Evolutionary conservation across 805 yeast species (phyloP), one percentile per base, ranked within the genome.

Genomic region (Kazachstania viticola): DNA sequence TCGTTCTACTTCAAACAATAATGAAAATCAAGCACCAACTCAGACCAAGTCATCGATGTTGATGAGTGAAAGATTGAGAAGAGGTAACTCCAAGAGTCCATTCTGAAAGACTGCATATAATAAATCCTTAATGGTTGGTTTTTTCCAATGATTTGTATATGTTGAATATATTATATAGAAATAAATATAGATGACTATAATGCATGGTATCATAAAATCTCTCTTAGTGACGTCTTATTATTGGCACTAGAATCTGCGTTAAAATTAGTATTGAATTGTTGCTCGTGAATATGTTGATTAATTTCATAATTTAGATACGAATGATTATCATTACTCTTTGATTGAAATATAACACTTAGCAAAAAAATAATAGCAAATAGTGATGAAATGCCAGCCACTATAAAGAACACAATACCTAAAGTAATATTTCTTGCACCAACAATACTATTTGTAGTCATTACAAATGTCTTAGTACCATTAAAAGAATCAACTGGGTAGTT

Each of bases 371-470:
- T 55, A 29, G 82, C 88, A 46, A 83, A 74, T 5, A 78, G 56
- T 18, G 80, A 64, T 19, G 84, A 67, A 4, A 87, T 49, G 0
- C 79, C 82, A 0, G 95, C 95, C n/a, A 83, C 85, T 4, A 83
- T 74, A 32, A 87, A 56, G 56, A 82, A 91, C 15, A 93, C 78
- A 15, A 88, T 69, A 1, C 96, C 96, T 37, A 91, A 58, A 41
- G 80, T 74, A 54, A 79, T 55, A 55, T 87, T 85, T 30, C 93
- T 65, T 7, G 95, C 96, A 6, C 97, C 97, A 43, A 87, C 69
- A 2, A 79, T 75, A 25, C 81, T 69, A 36, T 80, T 78, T 4
- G 95, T 84, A 8, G 95, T 76, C 13, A 88, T 56, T 0, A 88
- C 78, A 22, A 88, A 40, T 3, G 83, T 69, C 58, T 88, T 88